Evolutionary conservation across 2,329 filamentous ascomycete genomes (phyloP).

Genomic region (Tympanopsis confertula): DNA sequence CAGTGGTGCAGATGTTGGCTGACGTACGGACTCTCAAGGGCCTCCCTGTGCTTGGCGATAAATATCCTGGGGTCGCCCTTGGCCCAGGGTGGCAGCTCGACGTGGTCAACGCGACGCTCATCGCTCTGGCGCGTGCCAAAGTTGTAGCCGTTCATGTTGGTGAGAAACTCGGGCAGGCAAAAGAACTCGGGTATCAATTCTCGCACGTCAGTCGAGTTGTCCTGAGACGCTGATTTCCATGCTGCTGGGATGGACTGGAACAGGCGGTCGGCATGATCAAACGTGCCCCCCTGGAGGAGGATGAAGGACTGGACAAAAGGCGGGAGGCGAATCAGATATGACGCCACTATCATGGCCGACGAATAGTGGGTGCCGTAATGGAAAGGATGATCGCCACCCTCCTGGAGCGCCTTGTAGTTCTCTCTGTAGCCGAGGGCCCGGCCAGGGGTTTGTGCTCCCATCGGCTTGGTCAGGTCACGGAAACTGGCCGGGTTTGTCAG

Average conservation of each 20-base stretch:
- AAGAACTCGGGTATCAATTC: slow-evolving; percentile 97
- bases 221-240: slow-evolving; percentile 79
- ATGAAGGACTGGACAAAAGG: slow-evolving; percentile 95
- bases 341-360: slow-evolving; percentile 96
- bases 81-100: slow-evolving; percentile 87
- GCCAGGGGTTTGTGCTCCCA: slow-evolving; percentile 76
- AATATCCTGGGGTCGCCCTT: slow-evolving; percentile 94
- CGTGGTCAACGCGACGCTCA: slow-evolving; percentile 69
- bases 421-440: slow-evolving; percentile 72
- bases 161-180: slow-evolving; percentile 85
- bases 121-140: slow-evolving; percentile 80
- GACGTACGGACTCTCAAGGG: slow-evolving; percentile 84
- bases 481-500: slow-evolving; percentile 74
- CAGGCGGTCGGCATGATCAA: slow-evolving; percentile 88
- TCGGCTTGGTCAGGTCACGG: slow-evolving; percentile 84
- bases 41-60: slow-evolving; percentile 85
- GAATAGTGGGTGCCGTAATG: slow-evolving; percentile 99
- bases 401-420: slow-evolving; percentile 51
- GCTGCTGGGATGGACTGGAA: slow-evolving; percentile 88
- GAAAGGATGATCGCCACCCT: slow-evolving; percentile 34
- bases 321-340: slow-evolving; percentile 86
- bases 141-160: slow-evolving; percentile 89
- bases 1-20: slow-evolving; percentile 85
- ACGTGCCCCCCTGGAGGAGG: slow-evolving; percentile 84
- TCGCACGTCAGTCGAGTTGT: slow-evolving; percentile 86